Evolutionary conservation across 805 yeast species (phyloP).

Genomic region (Metschnikowia arizonensis): DNA sequence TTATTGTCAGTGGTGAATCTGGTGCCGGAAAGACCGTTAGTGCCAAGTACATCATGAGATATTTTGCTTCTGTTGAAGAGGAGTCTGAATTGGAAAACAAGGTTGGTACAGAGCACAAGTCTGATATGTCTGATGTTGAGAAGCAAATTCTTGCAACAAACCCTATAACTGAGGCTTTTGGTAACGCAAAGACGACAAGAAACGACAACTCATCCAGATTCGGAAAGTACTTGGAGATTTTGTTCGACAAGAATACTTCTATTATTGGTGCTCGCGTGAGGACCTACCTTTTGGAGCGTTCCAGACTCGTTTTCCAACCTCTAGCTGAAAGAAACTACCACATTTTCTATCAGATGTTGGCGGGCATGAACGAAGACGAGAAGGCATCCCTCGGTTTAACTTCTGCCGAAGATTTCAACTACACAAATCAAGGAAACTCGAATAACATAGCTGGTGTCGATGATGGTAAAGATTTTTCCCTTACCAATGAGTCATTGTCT

Average conservation of each 20-base stretch:
- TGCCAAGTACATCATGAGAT: constrained; percentile 96
- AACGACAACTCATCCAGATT: constrained; percentile 97
- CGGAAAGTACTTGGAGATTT: constrained; percentile 91
- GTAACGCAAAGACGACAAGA: constrained; percentile 96
- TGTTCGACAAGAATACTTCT: constrained; percentile 68
- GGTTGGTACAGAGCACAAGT: constrained; percentile 34
- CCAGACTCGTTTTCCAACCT: constrained; percentile 93
- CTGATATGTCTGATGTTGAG: constrained; percentile 86
- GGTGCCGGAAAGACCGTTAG: constrained; percentile 99
- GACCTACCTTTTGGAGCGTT: constrained; percentile 88
- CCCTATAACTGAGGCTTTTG: constrained; percentile 97
- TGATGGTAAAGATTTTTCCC: constrained; percentile 72
- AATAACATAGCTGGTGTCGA: constrained; percentile 70
- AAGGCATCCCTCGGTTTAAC: constrained; percentile 59
- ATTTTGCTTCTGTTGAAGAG: constrained; percentile 88
- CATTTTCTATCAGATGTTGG: constrained; percentile 83
- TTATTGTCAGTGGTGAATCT: constrained; percentile 95
- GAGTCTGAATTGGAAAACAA: constrained; percentile 31
- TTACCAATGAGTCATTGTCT: constrained; percentile 70
- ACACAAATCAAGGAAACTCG: constrained; percentile 86
- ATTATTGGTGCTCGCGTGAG: constrained; percentile 94
- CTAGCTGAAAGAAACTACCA: constrained; percentile 89
- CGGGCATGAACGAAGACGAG: constrained; percentile 59
- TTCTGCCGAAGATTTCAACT: constrained; percentile 64
- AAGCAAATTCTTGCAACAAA: constrained; percentile 93